phyloP scores from a whole-genome alignment of 108 stramenopile genomes.

The Pseudonitzschia pungens region DNA sequence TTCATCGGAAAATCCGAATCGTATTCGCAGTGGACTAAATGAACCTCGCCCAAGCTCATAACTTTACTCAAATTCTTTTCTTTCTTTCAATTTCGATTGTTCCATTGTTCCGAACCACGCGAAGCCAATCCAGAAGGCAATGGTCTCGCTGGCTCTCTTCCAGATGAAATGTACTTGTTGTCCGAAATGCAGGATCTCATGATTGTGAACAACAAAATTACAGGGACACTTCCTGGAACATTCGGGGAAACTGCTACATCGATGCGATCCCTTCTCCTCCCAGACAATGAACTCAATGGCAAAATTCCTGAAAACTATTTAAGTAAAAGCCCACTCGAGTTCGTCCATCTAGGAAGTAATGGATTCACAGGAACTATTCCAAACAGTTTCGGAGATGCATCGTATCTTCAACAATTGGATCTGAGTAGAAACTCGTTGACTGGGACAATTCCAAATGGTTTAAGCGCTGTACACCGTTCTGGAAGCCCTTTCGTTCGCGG shows the following conservation, averaged over 20 bases:
- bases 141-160: conserved; percentile 23
- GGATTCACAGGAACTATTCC: conserved; percentile 47
- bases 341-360: conserved; percentile 29
- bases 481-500: background rate
- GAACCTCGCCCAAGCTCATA: background rate
- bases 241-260: conserved; percentile 21
- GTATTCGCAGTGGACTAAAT: no score
- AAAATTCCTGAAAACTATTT: conserved; percentile 11
- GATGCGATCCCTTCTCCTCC: conserved; percentile 5
- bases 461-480: conserved; percentile 21
- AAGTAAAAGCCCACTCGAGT: background rate
- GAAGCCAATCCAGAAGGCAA: conserved; percentile 5
- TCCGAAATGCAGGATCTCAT: conserved; percentile 4
- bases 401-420: conserved; percentile 21
- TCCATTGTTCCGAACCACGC: background rate
- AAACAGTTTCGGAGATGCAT: conserved; percentile 35
- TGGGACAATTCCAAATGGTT: conserved; percentile 46
- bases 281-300: conserved; percentile 1
- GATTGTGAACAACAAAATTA: conserved; percentile 20
- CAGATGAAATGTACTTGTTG: conserved; percentile 15
- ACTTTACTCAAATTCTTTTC: background rate
- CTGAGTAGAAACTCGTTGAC: conserved; percentile 16
- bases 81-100: background rate
- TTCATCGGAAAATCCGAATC: no score
- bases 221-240: conserved; percentile 43